Percentiles rank a stretch among this genome's conserved stretches.
These are phyloP conservation scores for Candida palmyrensis DNA, from an alignment of 805 yeast genomes.

Conservation along the genomic window DNA sequence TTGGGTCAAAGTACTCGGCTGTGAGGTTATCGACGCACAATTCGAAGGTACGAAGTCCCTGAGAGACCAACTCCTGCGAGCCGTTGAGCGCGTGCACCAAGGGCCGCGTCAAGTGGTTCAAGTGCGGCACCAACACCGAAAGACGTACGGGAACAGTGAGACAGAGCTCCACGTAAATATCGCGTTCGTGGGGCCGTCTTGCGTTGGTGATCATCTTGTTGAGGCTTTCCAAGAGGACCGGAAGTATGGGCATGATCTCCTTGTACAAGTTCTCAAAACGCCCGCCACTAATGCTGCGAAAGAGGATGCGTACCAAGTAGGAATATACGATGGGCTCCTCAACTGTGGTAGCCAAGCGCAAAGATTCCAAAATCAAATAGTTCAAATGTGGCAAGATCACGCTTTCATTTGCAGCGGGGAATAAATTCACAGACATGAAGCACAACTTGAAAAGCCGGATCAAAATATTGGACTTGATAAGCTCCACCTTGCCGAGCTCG, in stretches of 20 bases:
- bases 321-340: conserved; percentile 90
- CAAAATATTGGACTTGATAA: conserved; percentile 71
- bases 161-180: conserved; percentile 90
- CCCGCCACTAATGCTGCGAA: conserved; percentile 96
- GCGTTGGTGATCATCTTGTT: conserved; percentile 81
- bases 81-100: conserved; percentile 87
- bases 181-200: conserved; percentile 83
- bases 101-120: conserved; percentile 85
- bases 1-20: conserved; percentile 95
- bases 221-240: conserved; percentile 77
- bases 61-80: conserved; percentile 85
- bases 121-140: conserved; percentile 89
- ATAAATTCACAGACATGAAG: conserved; percentile 91
- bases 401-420: conserved; percentile 81
- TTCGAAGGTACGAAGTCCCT: conserved; percentile 91
- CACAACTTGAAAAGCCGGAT: conserved; percentile 86
- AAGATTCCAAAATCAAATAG: conserved; percentile 72
- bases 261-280: conserved; percentile 89
- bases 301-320: conserved; percentile 79
- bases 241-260: conserved; percentile 87
- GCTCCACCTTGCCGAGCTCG: conserved; percentile 76
- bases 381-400: conserved; percentile 87
- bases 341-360: conserved; percentile 75
- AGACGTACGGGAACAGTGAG: conserved; percentile 93
- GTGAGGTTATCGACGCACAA: conserved; percentile 94